Evolutionary conservation across 75 land plant genomes (phyloP).

Genomic region (Gnetum montanum): DNA sequence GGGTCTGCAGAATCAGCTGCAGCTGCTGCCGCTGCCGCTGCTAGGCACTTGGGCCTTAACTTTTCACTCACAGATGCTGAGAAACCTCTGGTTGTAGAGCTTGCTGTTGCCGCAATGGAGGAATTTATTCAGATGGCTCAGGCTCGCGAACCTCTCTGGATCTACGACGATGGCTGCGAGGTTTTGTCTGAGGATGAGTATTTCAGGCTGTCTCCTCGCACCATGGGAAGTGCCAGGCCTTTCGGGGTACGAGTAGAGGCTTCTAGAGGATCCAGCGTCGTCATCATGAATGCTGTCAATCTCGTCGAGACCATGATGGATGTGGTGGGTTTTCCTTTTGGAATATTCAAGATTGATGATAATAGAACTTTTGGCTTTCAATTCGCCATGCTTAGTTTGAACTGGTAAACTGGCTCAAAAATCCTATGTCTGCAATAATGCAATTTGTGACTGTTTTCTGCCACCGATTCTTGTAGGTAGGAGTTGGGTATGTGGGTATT

Average conservation of each 20-base stretch:
- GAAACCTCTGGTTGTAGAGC: conserved; percentile 23
- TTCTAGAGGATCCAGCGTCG: conserved; percentile 24
- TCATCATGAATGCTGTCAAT: conserved; percentile 56
- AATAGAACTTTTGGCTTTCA: too few relatives aligned
- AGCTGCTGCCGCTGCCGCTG: conserved; percentile 2
- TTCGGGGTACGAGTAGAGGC: conserved; percentile 11
- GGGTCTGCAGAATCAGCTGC: too few relatives aligned
- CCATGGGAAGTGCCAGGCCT: not conserved
- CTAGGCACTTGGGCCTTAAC: conserved; percentile 9
- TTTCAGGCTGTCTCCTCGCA: conserved; percentile 6
- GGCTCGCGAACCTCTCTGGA: conserved; percentile 15
- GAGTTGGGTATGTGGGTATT: too few relatives aligned
- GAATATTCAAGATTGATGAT: not conserved
- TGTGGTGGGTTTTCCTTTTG: conserved; percentile 25
- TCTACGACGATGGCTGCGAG: conserved; percentile 1
- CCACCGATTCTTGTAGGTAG: too few relatives aligned
- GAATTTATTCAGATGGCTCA: conserved; percentile 18
- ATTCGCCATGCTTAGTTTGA: too few relatives aligned
- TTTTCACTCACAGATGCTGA: conserved; percentile 12
- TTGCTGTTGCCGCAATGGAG: conserved; percentile 24
- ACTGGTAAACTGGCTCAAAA: too few relatives aligned
- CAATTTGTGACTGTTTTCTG: too few relatives aligned
- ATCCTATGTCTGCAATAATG: too few relatives aligned
- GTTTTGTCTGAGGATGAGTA: conserved; percentile 13
- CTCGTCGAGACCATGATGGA: conserved; percentile 86